These are phyloP conservation scores for Cucurbita moschata DNA, from an alignment of 306 rosid species.

Conservation along the genomic window DNA sequence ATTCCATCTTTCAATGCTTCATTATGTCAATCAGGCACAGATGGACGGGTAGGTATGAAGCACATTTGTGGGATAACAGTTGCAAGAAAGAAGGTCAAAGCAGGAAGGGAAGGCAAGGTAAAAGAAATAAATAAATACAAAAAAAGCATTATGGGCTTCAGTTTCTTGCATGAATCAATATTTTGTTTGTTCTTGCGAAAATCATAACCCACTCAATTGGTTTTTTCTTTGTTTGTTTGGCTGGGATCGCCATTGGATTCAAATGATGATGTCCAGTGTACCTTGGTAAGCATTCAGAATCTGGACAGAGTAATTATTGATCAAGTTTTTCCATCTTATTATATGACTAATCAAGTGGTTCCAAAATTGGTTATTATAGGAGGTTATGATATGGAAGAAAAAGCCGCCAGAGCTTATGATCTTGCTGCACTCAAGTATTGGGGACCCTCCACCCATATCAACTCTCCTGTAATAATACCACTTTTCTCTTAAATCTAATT, in stretches of 20 bases:
- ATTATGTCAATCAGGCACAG: constrained; percentile 50
- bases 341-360: not conserved
- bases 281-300: constrained; percentile 43
- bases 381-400: constrained; percentile 92
- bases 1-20: not conserved
- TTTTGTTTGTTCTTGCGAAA: constrained; percentile 10
- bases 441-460: constrained; percentile 91
- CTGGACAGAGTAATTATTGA: not conserved
- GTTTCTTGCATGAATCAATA: not conserved
- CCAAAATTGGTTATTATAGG: constrained; percentile 43
- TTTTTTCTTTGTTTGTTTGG: constrained; percentile 1
- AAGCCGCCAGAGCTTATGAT: constrained; percentile 93
- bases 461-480: constrained; percentile 51
- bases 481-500: not conserved
- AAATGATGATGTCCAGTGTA: constrained; percentile 45
- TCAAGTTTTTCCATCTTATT: not conserved
- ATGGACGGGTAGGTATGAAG: constrained; percentile 96
- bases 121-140: not conserved
- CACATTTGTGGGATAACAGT: constrained; percentile 93
- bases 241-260: constrained; percentile 19
- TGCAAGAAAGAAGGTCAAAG: constrained; percentile 92
- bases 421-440: constrained; percentile 93
- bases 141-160: not conserved
- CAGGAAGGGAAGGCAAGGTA: constrained; percentile 97
- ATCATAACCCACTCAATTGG: not conserved